These are phyloP conservation scores for Saccharum officinarum DNA, from an alignment of 176 grass and related monocot genomes.

Conservation along the genomic window DNA sequence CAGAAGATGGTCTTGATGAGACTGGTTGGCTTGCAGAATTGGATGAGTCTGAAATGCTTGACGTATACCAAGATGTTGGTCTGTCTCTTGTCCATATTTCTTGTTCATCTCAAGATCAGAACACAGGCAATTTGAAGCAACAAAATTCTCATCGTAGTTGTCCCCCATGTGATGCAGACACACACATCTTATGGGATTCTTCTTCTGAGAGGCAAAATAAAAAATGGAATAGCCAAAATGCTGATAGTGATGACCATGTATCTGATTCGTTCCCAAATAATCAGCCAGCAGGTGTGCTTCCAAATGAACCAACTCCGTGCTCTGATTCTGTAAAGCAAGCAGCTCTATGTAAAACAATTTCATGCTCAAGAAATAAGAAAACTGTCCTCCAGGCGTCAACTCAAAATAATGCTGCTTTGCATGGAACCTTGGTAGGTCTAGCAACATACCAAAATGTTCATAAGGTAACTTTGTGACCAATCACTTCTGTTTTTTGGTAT, in stretches of 20 bases:
- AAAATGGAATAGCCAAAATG: conserved; percentile 28
- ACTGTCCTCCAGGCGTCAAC: conserved; percentile 20
- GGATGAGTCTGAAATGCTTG: conserved; percentile 61
- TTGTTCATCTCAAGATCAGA: conserved; percentile 33
- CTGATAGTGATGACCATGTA: conserved; percentile 42
- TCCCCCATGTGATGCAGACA: conserved; percentile 21
- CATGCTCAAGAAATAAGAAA: conserved; percentile 45
- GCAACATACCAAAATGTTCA: conserved; percentile 34
- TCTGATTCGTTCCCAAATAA: conserved; percentile 40
- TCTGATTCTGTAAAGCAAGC: conserved; percentile 48
- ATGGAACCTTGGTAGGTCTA: conserved; percentile 13
- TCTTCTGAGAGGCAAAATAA: conserved; percentile 38
- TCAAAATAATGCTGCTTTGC: conserved; percentile 32
- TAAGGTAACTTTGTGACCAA: conserved; percentile 43
- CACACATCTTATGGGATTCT: conserved; percentile 33
- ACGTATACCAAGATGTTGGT: conserved; percentile 79
- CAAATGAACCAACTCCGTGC: conserved; percentile 29
- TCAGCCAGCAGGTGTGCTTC: conserved; percentile 16
- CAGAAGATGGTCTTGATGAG: conserved; percentile 50
- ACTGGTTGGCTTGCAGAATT: conserved; percentile 56
- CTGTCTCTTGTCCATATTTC: conserved; percentile 40
- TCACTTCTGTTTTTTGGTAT: neutral
- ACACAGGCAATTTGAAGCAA: conserved; percentile 22
- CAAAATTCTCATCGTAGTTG: conserved; percentile 21
- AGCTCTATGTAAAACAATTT: conserved; percentile 26